Percentiles rank a stretch among this genome's conserved stretches.
Evolutionary conservation across 768 basidiomycete genomes (phyloP).

Genomic region (Rhizopogon vinicolor): DNA sequence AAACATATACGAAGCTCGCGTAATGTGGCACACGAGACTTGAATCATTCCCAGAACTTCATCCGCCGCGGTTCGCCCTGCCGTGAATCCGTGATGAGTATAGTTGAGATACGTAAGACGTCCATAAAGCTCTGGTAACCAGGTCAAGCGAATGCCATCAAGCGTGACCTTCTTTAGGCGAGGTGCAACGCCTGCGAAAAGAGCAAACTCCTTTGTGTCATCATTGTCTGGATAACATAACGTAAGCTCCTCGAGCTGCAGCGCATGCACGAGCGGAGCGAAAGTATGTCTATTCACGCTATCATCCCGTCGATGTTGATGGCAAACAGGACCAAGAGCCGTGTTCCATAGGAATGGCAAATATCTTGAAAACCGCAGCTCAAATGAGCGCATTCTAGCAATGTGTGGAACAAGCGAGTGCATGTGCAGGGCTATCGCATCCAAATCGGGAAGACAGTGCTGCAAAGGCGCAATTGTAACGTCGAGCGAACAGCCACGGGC

Average conservation of each 20-base stretch:
- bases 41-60: slow-evolving; percentile 56
- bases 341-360: slow-evolving; percentile 65
- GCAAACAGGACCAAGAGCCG: slow-evolving; percentile 54
- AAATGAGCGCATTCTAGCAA: slow-evolving; percentile 59
- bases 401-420: slow-evolving; percentile 44
- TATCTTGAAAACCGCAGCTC: slow-evolving; percentile 51
- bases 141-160: slow-evolving; percentile 61
- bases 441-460: slow-evolving; percentile 19
- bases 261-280: slow-evolving; percentile 29
- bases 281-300: slow-evolving; percentile 2
- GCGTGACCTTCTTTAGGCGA: slow-evolving; percentile 44
- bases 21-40: slow-evolving; percentile 43
- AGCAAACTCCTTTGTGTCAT: slow-evolving; percentile 62
- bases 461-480: slow-evolving; percentile 39
- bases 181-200: slow-evolving; percentile 64
- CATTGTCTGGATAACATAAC: slow-evolving; percentile 58
- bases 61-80: slow-evolving; percentile 48
- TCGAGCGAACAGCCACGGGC: slow-evolving; percentile 60
- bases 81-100: slow-evolving; percentile 69
- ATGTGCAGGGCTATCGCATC: slow-evolving; percentile 57
- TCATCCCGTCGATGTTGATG: slow-evolving; percentile 22
- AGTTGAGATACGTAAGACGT: slow-evolving; percentile 61
- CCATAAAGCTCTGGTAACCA: slow-evolving; percentile 62
- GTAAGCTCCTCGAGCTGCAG: slow-evolving; percentile 48
- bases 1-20: slow-evolving; percentile 54